Conservation (phyloP, 2,329 filamentous ascomycete species). For the Nemania diffusa region DNA sequence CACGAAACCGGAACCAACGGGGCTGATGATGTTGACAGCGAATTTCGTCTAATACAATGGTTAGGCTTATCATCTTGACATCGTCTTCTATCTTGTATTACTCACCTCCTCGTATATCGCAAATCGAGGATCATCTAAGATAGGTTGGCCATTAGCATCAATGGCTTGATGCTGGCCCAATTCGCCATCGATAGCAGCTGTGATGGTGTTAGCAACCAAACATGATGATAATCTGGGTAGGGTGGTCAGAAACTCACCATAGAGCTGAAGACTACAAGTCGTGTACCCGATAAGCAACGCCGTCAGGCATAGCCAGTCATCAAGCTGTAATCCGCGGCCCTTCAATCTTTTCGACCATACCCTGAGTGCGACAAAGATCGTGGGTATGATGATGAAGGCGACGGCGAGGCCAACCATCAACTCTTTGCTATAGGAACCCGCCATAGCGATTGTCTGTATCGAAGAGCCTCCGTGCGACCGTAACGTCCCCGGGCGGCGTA, state of each 20-base stretch:
- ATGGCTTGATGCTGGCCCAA: constrained; percentile 38
- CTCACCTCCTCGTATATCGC: constrained; percentile 39
- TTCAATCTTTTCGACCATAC: constrained; percentile 35
- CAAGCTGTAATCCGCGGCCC: constrained; percentile 22
- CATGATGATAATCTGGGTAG: too few species aligned
- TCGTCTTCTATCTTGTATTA: not conserved
- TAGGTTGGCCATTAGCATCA: constrained; percentile 32
- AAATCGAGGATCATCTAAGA: constrained; percentile 39
- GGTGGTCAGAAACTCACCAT: constrained; percentile 15
- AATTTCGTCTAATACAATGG: constrained; percentile 35
- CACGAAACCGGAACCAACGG: constrained; percentile 38
- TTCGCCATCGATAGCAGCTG: constrained; percentile 37
- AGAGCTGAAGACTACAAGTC: constrained; percentile 34
- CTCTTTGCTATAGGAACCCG: constrained; percentile 31
- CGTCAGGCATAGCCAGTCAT: constrained; percentile 34
- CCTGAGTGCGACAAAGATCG: constrained; percentile 32
- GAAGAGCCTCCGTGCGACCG: not conserved
- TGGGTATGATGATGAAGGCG: constrained; percentile 36
- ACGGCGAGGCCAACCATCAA: constrained; percentile 38
- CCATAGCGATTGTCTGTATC: not conserved
- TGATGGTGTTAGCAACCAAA: not conserved
- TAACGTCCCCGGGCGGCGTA: not conserved
- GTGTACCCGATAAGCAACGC: constrained; percentile 29
- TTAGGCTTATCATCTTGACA: not conserved
- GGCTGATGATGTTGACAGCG: constrained; percentile 38